Conservation (phyloP, 192 early-diverging fungal species). For the Backusella tuberculispora region DNA sequence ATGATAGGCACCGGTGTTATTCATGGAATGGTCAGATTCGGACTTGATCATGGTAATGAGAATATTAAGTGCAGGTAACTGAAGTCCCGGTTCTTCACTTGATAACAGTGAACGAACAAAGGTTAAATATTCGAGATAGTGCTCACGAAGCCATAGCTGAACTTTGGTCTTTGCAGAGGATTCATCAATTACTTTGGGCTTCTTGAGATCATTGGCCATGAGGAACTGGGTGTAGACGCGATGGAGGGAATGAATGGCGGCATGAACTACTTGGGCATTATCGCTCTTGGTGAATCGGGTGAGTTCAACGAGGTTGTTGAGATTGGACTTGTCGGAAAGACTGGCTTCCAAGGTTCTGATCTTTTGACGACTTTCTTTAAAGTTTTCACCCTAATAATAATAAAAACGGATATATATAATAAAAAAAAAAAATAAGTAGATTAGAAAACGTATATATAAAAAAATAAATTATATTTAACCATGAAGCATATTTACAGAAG, state of each 20-base stretch:
- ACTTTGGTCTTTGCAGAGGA: constrained; percentile 57
- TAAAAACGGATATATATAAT: too few species aligned
- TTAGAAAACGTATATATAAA: background rate
- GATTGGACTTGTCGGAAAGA: constrained; percentile 67
- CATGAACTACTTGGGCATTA: constrained; percentile 39
- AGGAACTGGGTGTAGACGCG: constrained; percentile 66
- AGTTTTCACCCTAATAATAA: constrained; percentile 13
- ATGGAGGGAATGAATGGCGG: constrained; percentile 72
- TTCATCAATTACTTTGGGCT: constrained; percentile 40
- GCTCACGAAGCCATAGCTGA: constrained; percentile 74
- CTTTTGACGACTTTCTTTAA: constrained; percentile 27
- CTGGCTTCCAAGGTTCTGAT: constrained; percentile 57
- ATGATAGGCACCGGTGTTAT: constrained; percentile 45
- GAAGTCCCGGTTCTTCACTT: constrained; percentile 70
- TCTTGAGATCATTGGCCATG: constrained; percentile 50
- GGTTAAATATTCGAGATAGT: constrained; percentile 71
- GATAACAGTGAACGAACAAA: constrained; percentile 56
- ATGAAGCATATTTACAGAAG: background rate
- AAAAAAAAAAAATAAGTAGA: too few species aligned
- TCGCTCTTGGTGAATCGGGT: constrained; percentile 56
- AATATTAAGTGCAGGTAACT: constrained; percentile 74
- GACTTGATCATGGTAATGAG: constrained; percentile 71
- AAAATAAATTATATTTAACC: background rate
- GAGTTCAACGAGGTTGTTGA: constrained; percentile 78
- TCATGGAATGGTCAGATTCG: constrained; percentile 54